phyloP scores from a whole-genome alignment of 2,329 filamentous ascomycete genomes.

The Coniochaeta pulveracea region DNA sequence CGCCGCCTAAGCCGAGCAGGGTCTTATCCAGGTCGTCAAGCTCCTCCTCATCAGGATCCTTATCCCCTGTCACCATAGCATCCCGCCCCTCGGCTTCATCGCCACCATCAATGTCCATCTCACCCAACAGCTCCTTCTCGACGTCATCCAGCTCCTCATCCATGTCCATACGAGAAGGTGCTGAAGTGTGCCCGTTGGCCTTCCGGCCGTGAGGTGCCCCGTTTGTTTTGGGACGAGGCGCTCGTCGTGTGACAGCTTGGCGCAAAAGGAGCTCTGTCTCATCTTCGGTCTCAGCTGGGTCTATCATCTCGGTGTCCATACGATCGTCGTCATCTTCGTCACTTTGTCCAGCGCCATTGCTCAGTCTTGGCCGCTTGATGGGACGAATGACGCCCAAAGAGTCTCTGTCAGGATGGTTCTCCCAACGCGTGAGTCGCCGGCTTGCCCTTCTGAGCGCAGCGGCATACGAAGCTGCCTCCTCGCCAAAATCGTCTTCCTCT shows the following conservation, averaged over 20 bases:
- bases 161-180: conserved; percentile 31
- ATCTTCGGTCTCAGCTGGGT: conserved; percentile 18
- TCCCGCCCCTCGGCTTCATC: conserved; percentile 31
- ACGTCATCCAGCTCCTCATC: conserved; percentile 43
- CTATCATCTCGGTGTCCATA: conserved; percentile 16
- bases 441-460: conserved; percentile 52
- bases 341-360: conserved; percentile 13
- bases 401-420: conserved; percentile 25
- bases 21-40: conserved; percentile 26
- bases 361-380: conserved; percentile 26
- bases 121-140: conserved; percentile 38
- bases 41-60: conserved; percentile 33
- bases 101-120: conserved; percentile 21
- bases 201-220: conserved; percentile 17
- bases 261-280: conserved; percentile 10
- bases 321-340: conserved; percentile 20
- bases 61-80: conserved; percentile 29
- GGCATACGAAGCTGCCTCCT: conserved; percentile 57
- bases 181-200: conserved; percentile 26
- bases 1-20: conserved; percentile 19
- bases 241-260: conserved; percentile 14
- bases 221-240: conserved; percentile 15
- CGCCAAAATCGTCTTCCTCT: conserved; percentile 65
- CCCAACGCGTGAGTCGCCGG: conserved; percentile 62
- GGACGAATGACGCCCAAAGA: conserved; percentile 34